Conservation (phyloP, 2,329 filamentous ascomycete species). For the Ploettnerulaceae sp. region DNA sequence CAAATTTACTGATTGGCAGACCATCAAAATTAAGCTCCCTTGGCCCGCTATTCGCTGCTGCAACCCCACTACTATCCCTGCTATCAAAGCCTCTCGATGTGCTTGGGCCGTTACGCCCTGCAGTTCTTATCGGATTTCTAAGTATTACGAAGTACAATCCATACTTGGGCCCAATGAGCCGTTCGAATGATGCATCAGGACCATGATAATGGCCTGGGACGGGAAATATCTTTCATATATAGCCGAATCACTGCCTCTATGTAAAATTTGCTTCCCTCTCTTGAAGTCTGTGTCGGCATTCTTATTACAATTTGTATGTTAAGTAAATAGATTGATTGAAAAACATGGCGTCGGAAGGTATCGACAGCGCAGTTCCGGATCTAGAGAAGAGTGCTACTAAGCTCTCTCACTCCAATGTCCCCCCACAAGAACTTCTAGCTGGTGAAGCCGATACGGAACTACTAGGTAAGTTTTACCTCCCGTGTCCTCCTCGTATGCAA, state of each 20-base stretch:
- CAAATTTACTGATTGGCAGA: not conserved
- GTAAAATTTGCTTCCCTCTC: not conserved
- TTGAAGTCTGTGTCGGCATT: too few species aligned
- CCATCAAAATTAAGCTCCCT: constrained; percentile 7
- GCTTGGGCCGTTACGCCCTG: constrained; percentile 12
- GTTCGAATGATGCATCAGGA: not conserved
- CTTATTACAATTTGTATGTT: not conserved
- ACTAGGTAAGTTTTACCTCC: constrained; percentile 28
- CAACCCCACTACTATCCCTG: constrained; percentile 8
- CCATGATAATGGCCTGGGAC: constrained; percentile 11
- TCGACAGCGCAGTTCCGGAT: constrained; percentile 12
- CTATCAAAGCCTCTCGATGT: constrained; percentile 3
- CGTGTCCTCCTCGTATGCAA: too few species aligned
- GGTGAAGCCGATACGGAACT: constrained; percentile 34
- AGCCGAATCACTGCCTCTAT: too few species aligned
- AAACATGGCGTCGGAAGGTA: constrained; percentile 9
- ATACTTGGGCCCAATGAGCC: constrained; percentile 14
- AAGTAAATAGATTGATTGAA: not conserved
- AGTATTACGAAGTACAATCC: too few species aligned
- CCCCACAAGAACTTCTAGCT: constrained; percentile 23
- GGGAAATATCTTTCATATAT: constrained; percentile 7
- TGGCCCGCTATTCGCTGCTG: too few species aligned
- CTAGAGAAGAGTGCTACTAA: constrained; percentile 25
- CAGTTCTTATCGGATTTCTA: constrained; percentile 21
- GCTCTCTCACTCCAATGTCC: constrained; percentile 15